Percentiles rank a stretch among this genome's conserved stretches.
Conservation (phyloP, 1,284 basidiomycete species). For the Austropuccinia psidii region DNA sequence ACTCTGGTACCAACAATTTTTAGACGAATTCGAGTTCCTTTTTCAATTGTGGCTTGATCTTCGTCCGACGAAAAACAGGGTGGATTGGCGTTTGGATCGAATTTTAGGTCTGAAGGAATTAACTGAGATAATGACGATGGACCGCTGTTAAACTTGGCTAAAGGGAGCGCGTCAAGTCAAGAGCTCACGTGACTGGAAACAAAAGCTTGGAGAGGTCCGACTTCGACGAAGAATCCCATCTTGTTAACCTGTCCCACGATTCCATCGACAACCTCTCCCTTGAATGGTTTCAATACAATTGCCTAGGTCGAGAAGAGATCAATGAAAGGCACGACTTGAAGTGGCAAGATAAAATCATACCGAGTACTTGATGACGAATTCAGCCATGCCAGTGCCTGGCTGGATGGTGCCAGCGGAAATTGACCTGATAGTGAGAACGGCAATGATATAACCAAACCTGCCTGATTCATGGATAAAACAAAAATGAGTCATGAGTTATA, state of each 20-base stretch:
- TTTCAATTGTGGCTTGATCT: slow-evolving; percentile 88
- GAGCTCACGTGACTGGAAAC: slow-evolving; percentile 79
- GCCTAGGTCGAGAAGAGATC: slow-evolving; percentile 51
- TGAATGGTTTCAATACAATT: slow-evolving; percentile 96
- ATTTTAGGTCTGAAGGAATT: slow-evolving; percentile 83
- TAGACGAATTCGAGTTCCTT: slow-evolving; percentile 80
- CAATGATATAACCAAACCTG: slow-evolving; percentile 69
- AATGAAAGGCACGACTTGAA: not conserved
- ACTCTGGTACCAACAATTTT: slow-evolving; percentile 96
- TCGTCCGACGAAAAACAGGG: slow-evolving; percentile 65
- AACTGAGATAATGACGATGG: slow-evolving; percentile 54
- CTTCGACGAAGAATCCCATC: slow-evolving; percentile 98
- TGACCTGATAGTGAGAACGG: slow-evolving; percentile 79
- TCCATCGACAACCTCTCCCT: slow-evolving; percentile 96
- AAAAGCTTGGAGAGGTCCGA: slow-evolving; percentile 84
- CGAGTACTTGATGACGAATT: slow-evolving; percentile 77
- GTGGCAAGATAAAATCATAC: not conserved
- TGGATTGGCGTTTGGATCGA: slow-evolving; percentile 85
- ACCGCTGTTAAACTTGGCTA: slow-evolving; percentile 12
- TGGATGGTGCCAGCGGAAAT: slow-evolving; percentile 86
- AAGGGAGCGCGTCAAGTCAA: not conserved
- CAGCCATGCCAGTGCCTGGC: slow-evolving; percentile 83
- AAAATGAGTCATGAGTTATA: not conserved
- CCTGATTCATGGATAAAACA: not conserved
- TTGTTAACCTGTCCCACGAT: slow-evolving; percentile 94